Conservation (phyloP, 2,329 filamentous ascomycete species). For the Helotiales sp. region DNA sequence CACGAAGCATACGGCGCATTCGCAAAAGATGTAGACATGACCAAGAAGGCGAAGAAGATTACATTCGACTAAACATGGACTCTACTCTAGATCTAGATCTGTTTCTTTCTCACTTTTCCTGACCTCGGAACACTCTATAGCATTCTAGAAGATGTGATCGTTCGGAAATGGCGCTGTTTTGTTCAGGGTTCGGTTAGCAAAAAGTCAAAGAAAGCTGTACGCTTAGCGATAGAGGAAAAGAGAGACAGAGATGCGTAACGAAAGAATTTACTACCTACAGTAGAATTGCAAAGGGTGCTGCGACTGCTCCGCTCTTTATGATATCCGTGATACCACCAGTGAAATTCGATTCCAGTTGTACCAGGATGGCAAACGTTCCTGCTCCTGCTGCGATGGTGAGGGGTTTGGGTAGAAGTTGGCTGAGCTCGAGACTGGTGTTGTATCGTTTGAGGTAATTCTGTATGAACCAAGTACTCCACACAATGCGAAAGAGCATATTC, state of each 20-base stretch:
- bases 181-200: conserved; percentile 14
- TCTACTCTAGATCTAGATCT: neutral
- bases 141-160: conserved; percentile 58
- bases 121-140: conserved; percentile 51
- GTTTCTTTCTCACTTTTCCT: conserved; percentile 22
- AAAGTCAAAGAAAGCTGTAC: conserved; percentile 1
- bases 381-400: conserved; percentile 51
- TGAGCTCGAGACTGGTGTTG: conserved; percentile 49
- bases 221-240: neutral
- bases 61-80: conserved; percentile 70
- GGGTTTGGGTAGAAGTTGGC: conserved; percentile 51
- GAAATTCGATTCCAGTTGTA: conserved; percentile 37
- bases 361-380: conserved; percentile 51
- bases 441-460: conserved; percentile 61
- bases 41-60: conserved; percentile 87
- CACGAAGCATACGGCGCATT: conserved; percentile 96
- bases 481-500: conserved; percentile 85
- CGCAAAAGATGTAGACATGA: conserved; percentile 87
- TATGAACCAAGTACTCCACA: conserved; percentile 81
- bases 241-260: neutral
- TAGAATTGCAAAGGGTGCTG: conserved; percentile 56
- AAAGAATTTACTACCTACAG: conserved; percentile 64
- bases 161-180: conserved; percentile 57
- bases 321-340: conserved; percentile 42
- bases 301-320: conserved; percentile 55